Conservation (phyloP, 768 basidiomycete genomes). For the Lentinus brumalis region DNA sequence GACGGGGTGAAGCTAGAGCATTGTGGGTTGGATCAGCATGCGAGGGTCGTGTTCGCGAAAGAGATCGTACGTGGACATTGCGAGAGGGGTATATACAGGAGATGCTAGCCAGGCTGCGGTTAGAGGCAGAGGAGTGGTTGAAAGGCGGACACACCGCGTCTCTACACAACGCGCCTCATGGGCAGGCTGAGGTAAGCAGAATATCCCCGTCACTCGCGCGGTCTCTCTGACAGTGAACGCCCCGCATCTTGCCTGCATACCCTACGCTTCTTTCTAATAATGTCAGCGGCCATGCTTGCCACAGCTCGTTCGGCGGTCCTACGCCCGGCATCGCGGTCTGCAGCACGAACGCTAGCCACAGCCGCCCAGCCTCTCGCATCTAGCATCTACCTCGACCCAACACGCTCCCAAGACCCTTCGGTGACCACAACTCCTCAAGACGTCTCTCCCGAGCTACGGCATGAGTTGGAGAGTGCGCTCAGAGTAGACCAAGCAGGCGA, state of each 20-base stretch:
- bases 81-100: too few relatives aligned
- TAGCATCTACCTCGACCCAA: constrained; percentile 46
- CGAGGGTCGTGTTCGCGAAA: background rate
- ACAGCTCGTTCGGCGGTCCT: background rate
- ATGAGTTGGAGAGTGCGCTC: constrained; percentile 63
- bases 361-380: constrained; percentile 6
- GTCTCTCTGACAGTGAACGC: too few relatives aligned
- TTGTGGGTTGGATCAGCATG: too few relatives aligned
- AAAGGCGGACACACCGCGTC: too few relatives aligned
- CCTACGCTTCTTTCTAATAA: background rate
- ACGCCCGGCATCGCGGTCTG: background rate
- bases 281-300: constrained; percentile 2
- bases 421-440: constrained; percentile 56
- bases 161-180: background rate
- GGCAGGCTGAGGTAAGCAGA: too few relatives aligned
- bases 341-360: constrained; percentile 5
- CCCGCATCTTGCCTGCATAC: background rate
- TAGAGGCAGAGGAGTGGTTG: too few relatives aligned
- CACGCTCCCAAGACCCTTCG: constrained; percentile 39
- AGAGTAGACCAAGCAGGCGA: constrained; percentile 97
- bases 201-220: too few relatives aligned
- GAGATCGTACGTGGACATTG: too few relatives aligned
- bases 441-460: constrained; percentile 51
- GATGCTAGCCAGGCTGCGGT: background rate
- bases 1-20: constrained; percentile 58